phyloP scores from a whole-genome alignment of 2,329 filamentous ascomycete species.

The Colletotrichum tofieldiae region DNA sequence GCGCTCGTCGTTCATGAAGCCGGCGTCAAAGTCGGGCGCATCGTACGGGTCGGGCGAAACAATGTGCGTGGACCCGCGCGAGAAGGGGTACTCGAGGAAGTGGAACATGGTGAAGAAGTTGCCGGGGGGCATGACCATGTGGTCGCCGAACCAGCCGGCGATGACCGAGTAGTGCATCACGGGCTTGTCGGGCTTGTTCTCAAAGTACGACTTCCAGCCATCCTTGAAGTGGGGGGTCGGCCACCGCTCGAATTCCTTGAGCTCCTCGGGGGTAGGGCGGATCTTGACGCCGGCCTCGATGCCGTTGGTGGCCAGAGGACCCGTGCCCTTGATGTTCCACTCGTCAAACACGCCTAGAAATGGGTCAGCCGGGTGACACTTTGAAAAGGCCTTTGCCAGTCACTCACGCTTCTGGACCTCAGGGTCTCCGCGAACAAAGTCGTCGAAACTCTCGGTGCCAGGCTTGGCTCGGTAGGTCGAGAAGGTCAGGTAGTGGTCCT shows the following conservation, averaged over 20 bases:
- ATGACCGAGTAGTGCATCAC: constrained; percentile 90
- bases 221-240: constrained; percentile 81
- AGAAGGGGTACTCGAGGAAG: constrained; percentile 85
- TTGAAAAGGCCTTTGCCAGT: background rate
- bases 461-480: constrained; percentile 81
- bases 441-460: constrained; percentile 83
- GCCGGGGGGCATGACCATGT: constrained; percentile 77
- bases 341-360: constrained; percentile 77
- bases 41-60: constrained; percentile 81
- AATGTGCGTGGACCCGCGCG: constrained; percentile 80
- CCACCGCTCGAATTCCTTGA: constrained; percentile 79
- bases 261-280: constrained; percentile 78
- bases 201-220: constrained; percentile 87
- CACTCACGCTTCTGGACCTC: constrained; percentile 75
- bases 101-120: constrained; percentile 91
- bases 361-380: constrained; percentile 19
- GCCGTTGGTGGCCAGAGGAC: constrained; percentile 82
- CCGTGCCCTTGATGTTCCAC: constrained; percentile 85
- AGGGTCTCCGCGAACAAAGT: constrained; percentile 82
- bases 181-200: constrained; percentile 87
- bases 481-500: constrained; percentile 83
- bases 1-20: constrained; percentile 89
- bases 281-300: constrained; percentile 88
- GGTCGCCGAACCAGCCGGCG: constrained; percentile 75
- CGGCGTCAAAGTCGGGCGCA: constrained; percentile 82